phyloP scores from a whole-genome alignment of 305 asterid species.

The Fraxinus xanthoxyloides region DNA sequence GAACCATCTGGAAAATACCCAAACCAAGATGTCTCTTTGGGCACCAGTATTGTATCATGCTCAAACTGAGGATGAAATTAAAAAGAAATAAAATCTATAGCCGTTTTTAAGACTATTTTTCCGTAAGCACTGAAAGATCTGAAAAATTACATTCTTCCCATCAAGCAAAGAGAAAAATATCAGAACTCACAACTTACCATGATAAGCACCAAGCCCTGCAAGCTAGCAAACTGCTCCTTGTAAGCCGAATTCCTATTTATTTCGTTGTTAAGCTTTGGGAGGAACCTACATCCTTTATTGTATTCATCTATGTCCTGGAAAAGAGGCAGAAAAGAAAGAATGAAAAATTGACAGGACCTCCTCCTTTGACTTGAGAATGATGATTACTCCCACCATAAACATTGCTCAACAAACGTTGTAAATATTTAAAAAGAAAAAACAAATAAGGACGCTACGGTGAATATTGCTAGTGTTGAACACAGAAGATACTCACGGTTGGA shows the following conservation, averaged over 20 bases:
- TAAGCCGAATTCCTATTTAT: slow-evolving; percentile 47
- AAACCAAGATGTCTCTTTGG: slow-evolving; percentile 81
- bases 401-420: not conserved
- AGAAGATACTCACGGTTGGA: slow-evolving; percentile 68
- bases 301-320: slow-evolving; percentile 62
- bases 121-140: not conserved
- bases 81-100: slow-evolving; percentile 7
- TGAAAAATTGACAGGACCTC: not conserved
- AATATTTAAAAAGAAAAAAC: not conserved
- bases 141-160: not conserved
- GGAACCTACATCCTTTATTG: slow-evolving; percentile 64
- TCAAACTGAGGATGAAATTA: slow-evolving; percentile 50
- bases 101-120: not conserved
- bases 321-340: not conserved
- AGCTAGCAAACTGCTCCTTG: slow-evolving; percentile 74
- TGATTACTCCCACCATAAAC: not conserved
- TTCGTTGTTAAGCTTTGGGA: slow-evolving; percentile 79
- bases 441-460: not conserved
- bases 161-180: not conserved
- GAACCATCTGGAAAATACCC: slow-evolving; percentile 88
- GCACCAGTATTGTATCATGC: slow-evolving; percentile 60
- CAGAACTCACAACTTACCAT: slow-evolving; percentile 44
- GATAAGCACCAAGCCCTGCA: slow-evolving; percentile 76
- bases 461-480: not conserved
- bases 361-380: not conserved